Base-by-base conservation (phyloP, 2,329 filamentous ascomycete species). In the Teratosphaeria zuluensis region DNA sequence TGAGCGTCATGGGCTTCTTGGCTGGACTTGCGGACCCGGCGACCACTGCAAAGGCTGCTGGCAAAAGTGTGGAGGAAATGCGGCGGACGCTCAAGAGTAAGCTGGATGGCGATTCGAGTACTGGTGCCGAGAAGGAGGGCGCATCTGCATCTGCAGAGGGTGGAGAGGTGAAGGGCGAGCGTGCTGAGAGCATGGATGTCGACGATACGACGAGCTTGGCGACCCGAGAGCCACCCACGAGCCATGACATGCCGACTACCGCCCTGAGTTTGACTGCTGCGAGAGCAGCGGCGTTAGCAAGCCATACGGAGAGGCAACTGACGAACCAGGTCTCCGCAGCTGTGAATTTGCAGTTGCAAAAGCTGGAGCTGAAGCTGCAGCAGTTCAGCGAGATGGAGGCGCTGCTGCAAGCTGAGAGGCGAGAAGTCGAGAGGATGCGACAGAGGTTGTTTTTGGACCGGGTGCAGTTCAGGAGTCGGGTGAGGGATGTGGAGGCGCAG, bases 331-430 rank as follows among this genome's bases (percentile, higher is more conserved):
- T 99, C 9, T 92, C 91, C 2, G 88, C 91, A 5, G 90, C 91
- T 0, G 90, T 96, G 56, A 99, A 99, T 71, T 81, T 95, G 12
- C 92, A 90, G n/a, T 80, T 97, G 35, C 88, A 96, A 71, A 99
- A 99, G 76, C 85, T 97, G 62, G 91, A 97, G 75, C 79, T 97
- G 67, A 99, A 99, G 76, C 81, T 99, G 60, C 87, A 90, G 69
- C 95, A 97, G 73, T 99, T 99, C 75, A 88, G 89, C 68, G 94
- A 99, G 73, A 92, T 99, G 82, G 94, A 99, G 75, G 83, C 89
- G 19, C 87, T 96, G 52, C 80, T 99, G 55, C 89, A 95, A 67
- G 90, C 92, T 5, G 94, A 99, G 77, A 87, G 92, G 60, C 84
- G 92, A 61, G 94, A 99, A 74, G 81, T 99, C 24, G 94, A 99